Evolutionary conservation across 176 grass and related monocot genomes (phyloP).

Genomic region (Oryza meyeriana): DNA sequence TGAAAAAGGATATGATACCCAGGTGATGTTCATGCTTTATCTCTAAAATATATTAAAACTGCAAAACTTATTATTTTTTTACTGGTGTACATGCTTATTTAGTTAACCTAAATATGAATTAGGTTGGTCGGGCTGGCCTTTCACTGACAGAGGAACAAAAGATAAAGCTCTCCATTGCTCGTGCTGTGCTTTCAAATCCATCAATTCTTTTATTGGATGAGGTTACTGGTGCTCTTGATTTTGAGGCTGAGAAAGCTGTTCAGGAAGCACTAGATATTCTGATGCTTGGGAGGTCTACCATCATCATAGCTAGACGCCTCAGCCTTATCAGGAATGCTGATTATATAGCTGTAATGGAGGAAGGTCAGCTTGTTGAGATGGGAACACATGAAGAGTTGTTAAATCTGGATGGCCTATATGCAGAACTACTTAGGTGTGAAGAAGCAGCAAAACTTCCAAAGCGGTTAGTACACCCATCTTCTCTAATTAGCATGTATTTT

Average conservation of each 20-base stretch:
- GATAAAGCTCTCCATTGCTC: conserved; percentile 97
- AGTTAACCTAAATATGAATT: conserved; percentile 30
- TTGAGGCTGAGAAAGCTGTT: conserved; percentile 92
- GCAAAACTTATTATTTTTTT: neutral
- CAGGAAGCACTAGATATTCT: conserved; percentile 92
- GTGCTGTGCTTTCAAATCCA: conserved; percentile 96
- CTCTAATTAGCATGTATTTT: neutral
- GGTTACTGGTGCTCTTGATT: conserved; percentile 97
- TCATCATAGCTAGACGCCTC: conserved; percentile 95
- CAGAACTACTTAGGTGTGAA: conserved; percentile 89
- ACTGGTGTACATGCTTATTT: neutral
- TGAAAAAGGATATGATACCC: conserved; percentile 89
- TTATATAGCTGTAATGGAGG: conserved; percentile 99
- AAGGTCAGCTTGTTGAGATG: conserved; percentile 99
- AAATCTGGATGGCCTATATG: conserved; percentile 90
- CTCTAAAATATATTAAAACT: neutral
- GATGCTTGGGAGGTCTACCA: conserved; percentile 90
- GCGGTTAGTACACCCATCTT: conserved; percentile 62
- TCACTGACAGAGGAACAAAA: conserved; percentile 89
- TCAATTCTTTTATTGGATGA: conserved; percentile 93
- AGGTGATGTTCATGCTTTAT: conserved; percentile 49
- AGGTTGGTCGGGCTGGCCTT: conserved; percentile 93
- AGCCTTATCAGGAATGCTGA: conserved; percentile 98
- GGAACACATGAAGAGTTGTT: conserved; percentile 97
- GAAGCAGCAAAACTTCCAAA: conserved; percentile 93